These are phyloP conservation scores for Trametes maxima DNA, from an alignment of 768 basidiomycete species.

Conservation along the genomic window DNA sequence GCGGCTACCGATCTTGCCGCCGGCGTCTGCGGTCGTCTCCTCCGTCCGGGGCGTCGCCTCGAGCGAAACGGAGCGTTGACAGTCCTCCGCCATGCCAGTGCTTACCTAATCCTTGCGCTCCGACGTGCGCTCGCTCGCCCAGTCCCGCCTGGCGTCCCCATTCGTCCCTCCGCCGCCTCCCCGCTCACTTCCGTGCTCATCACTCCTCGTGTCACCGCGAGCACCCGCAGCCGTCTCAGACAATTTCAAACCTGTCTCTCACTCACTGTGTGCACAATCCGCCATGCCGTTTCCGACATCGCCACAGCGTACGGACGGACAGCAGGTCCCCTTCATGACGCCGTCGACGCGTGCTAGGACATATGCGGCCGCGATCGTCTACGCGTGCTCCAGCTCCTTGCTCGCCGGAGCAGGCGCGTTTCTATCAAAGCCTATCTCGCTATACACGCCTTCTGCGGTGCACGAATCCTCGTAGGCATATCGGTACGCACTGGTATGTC, in stretches of 20 bases:
- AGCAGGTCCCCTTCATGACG: background rate
- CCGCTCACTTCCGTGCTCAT: background rate
- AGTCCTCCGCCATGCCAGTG: background rate
- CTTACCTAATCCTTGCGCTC: slow-evolving; percentile 17
- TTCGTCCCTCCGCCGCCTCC: background rate
- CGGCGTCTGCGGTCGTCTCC: slow-evolving; percentile 3
- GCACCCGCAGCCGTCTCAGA: background rate
- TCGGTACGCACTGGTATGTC: slow-evolving; percentile 21
- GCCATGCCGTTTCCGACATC: background rate
- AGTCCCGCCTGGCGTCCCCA: background rate
- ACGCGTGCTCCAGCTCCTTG: slow-evolving; percentile 15
- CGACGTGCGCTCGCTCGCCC: slow-evolving; percentile 8
- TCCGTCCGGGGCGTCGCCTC: too few relatives aligned
- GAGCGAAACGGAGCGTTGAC: background rate
- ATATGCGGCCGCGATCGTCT: slow-evolving; percentile 8
- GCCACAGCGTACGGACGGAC: background rate
- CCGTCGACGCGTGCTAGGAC: slow-evolving; percentile 1
- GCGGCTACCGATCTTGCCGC: slow-evolving; percentile 12
- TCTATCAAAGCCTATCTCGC: slow-evolving; percentile 8
- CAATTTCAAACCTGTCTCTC: background rate
- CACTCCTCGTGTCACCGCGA: background rate
- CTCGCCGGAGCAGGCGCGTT: slow-evolving; percentile 16
- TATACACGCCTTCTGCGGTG: slow-evolving; percentile 7
- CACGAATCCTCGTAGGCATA: background rate
- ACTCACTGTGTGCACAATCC: background rate